phyloP scores from a whole-genome alignment of 164 flowering plant genomes.

The Chimonanthus salicifolius region DNA sequence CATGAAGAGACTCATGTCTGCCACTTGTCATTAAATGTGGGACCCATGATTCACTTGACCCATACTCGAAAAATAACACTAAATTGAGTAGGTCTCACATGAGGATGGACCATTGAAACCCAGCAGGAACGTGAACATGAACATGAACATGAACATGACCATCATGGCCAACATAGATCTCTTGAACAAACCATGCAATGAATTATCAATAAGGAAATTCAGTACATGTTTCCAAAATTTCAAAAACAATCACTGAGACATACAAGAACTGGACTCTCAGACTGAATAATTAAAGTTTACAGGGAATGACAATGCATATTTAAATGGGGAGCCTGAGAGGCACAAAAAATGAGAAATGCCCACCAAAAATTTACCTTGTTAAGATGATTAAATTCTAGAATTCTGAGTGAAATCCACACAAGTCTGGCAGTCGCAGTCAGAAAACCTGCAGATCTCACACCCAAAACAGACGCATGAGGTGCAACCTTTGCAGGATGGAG shows the following conservation, averaged over 20 bases:
- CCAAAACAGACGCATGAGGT: conserved; percentile 88
- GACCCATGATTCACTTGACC: no score
- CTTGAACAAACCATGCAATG: not conserved
- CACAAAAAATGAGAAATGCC: conserved; percentile 10
- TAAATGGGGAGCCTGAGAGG: conserved; percentile 4
- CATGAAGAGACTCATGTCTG: no score
- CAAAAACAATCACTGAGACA: conserved; percentile 9
- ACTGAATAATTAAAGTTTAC: conserved; percentile 7
- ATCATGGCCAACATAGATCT: no score
- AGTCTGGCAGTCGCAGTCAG: conserved; percentile 85
- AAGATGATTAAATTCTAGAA: conserved; percentile 26
- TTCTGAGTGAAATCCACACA: conserved; percentile 73
- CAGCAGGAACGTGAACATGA: no score
- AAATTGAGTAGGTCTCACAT: no score
- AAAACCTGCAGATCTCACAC: conserved; percentile 71
- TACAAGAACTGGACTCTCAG: conserved; percentile 6
- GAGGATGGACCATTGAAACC: no score
- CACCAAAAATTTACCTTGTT: conserved; percentile 1
- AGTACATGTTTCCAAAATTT: conserved; percentile 3
- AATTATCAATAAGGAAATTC: conserved; percentile 6
- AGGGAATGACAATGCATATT: not conserved
- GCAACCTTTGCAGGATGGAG: conserved; percentile 77
- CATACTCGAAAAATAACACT: no score
- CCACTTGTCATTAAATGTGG: no score
- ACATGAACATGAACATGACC: no score